These are phyloP conservation scores for Cladosporium sp. DNA, from an alignment of 2,329 filamentous ascomycete genomes.

Conservation along the genomic window DNA sequence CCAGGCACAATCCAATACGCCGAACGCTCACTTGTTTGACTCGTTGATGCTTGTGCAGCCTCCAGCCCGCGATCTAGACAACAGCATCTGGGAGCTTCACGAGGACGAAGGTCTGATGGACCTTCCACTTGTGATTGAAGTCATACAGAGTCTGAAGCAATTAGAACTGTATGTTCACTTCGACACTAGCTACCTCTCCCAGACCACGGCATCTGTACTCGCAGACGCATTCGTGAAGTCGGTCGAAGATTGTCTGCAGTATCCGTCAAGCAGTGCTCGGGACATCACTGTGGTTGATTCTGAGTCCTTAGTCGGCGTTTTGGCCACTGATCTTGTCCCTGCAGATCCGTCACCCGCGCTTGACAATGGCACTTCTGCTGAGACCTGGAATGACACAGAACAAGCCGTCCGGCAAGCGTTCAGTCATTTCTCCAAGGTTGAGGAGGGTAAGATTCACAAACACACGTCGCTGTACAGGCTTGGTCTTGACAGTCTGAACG, in stretches of 20 bases:
- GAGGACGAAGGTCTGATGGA: slow-evolving; percentile 62
- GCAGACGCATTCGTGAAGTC: slow-evolving; percentile 28
- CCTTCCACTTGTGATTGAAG: slow-evolving; percentile 71
- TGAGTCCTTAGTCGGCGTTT: neutral
- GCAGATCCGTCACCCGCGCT: neutral
- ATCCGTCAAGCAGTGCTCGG: slow-evolving; percentile 23
- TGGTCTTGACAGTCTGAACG: slow-evolving; percentile 89
- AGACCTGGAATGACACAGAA: slow-evolving; percentile 52
- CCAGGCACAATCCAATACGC: slow-evolving; percentile 45
- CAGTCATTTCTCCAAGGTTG: slow-evolving; percentile 53
- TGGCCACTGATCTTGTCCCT: neutral
- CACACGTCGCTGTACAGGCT: slow-evolving; percentile 76
- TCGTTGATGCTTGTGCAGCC: slow-evolving; percentile 77
- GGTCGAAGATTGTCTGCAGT: slow-evolving; percentile 24
- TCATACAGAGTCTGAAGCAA: slow-evolving; percentile 53
- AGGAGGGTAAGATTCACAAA: slow-evolving; percentile 49
- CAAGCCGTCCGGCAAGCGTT: slow-evolving; percentile 52
- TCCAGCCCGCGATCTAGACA: slow-evolving; percentile 41
- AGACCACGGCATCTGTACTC: slow-evolving; percentile 17
- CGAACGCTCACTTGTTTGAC: slow-evolving; percentile 65
- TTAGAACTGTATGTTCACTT: slow-evolving; percentile 50
- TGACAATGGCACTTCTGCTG: neutral
- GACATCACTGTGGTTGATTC: neutral
- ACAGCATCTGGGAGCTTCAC: slow-evolving; percentile 46
- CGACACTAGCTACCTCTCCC: slow-evolving; percentile 59